Evolutionary conservation across 2,329 filamentous ascomycete species (phyloP).

Genomic region (Plenodomus biglobosus): DNA sequence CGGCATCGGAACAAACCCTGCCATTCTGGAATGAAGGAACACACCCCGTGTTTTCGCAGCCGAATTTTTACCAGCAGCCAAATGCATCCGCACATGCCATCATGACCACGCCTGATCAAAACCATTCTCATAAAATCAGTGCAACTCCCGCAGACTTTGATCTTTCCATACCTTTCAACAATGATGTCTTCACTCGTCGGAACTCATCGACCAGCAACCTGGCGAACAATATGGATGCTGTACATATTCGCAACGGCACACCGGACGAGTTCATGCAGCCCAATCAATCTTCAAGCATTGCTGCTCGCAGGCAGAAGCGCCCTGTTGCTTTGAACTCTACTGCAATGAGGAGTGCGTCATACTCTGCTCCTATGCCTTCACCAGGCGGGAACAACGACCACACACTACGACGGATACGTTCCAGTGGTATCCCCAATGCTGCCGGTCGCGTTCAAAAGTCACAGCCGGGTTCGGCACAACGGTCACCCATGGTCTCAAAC

Average conservation of each 20-base stretch:
- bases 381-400: slow-evolving; percentile 45
- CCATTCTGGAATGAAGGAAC: slow-evolving; percentile 33
- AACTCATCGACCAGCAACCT: slow-evolving; percentile 46
- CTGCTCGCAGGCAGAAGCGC: slow-evolving; percentile 45
- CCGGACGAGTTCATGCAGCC: slow-evolving; percentile 44
- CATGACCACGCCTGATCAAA: slow-evolving; percentile 38
- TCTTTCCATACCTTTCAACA: slow-evolving; percentile 30
- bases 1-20: slow-evolving; percentile 36
- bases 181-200: slow-evolving; percentile 38
- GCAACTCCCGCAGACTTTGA: slow-evolving; percentile 38
- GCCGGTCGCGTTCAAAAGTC: slow-evolving; percentile 52
- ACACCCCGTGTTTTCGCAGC: slow-evolving; percentile 26
- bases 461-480: slow-evolving; percentile 49
- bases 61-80: slow-evolving; percentile 40
- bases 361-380: slow-evolving; percentile 45
- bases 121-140: slow-evolving; percentile 32
- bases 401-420: slow-evolving; percentile 51
- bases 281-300: slow-evolving; percentile 45
- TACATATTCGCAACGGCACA: slow-evolving; percentile 41
- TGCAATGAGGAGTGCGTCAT: slow-evolving; percentile 47
- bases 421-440: slow-evolving; percentile 48
- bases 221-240: slow-evolving; percentile 43
- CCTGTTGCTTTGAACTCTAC: slow-evolving; percentile 46
- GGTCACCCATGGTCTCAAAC: slow-evolving; percentile 50
- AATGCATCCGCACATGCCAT: slow-evolving; percentile 42